Evolutionary conservation across 768 basidiomycete species (phyloP), one percentile per base, ranked within the genome.

Genomic region (Mycena capillaripes): DNA sequence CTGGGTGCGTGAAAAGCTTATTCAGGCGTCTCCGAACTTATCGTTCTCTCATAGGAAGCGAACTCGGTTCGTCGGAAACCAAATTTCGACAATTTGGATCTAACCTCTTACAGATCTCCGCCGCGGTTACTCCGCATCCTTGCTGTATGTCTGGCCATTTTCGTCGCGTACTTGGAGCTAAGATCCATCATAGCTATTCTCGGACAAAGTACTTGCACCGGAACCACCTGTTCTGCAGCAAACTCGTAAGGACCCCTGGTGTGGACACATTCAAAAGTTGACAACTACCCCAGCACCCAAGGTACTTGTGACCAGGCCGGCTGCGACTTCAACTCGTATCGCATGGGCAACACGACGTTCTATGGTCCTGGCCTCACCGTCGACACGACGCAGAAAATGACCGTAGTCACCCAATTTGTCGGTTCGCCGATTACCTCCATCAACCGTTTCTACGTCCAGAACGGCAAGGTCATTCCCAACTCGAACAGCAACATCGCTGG

Each of bases 321-420:
- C 61, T 86, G 85, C 80, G 85, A 86, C 76, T 86, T 85, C 82
- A 86, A 86, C 83, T 83, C 84, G 21, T 86, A 77, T 79, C 84
- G 85, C 75, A 77, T 82, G 79, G 77, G 78, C 67, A 70, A 73
- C 62, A 61, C 60, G 23, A 8, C 42, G 12, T 87, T 86, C 83
- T 82, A 79, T 76, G 86, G 86, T 42, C 75, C 77, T 5, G 82
- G 82, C 59, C 60, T 74, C 76, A 84, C 81, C 59, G 81, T 86
- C 77, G 81, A 86, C 79, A 87, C 85, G 68, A 79, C 50, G 66
- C 69, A 76, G 56, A 79, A 79, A 70, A 80, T 86, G 79, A 86
- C 86, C 67, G 84, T 86, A 80, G 67, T 85, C 74, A 85, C 85
- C 6, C 70, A 71, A 40, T 71, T 71, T 62, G 70, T 71, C 62